These are phyloP conservation scores for Naganishia vaughanmartiniae DNA, from an alignment of 768 basidiomycete genomes.

Conservation along the genomic window DNA sequence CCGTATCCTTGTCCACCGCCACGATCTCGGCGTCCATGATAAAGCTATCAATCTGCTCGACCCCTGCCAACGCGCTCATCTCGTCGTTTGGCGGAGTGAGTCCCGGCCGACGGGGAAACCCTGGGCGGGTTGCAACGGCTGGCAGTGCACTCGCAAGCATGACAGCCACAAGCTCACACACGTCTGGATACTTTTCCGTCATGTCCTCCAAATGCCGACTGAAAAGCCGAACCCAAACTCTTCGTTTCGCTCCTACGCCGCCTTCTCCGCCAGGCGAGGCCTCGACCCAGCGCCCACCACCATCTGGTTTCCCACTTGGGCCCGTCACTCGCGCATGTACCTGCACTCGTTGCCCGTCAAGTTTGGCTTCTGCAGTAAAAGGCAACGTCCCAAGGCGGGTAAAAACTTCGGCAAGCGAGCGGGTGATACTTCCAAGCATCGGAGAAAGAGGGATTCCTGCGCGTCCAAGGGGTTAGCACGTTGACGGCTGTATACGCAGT, in stretches of 20 bases:
- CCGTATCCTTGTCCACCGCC: constrained; percentile 67
- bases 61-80: constrained; percentile 38
- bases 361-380: constrained; percentile 85
- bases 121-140: constrained; percentile 1
- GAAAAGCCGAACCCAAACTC: constrained; percentile 66
- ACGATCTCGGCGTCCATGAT: constrained; percentile 81
- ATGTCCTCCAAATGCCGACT: constrained; percentile 82
- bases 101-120: constrained; percentile 33
- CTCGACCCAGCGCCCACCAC: constrained; percentile 53
- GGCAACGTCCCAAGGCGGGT: constrained; percentile 62
- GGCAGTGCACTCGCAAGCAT: constrained; percentile 55
- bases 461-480: constrained; percentile 27
- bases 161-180: constrained; percentile 60
- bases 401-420: constrained; percentile 81
- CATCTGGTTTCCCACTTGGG: constrained; percentile 60
- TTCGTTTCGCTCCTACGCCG: constrained; percentile 26
- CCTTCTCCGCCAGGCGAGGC: constrained; percentile 35
- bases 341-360: constrained; percentile 64
- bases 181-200: constrained; percentile 90
- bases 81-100: constrained; percentile 33
- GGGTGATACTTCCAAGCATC: constrained; percentile 79
- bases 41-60: constrained; percentile 39
- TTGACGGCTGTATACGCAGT: neutral
- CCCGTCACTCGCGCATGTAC: constrained; percentile 51
- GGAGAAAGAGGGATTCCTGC: constrained; percentile 77